Evolutionary conservation across 1,284 basidiomycete genomes (phyloP).

Genomic region (Taiwanofungus camphoratus): DNA sequence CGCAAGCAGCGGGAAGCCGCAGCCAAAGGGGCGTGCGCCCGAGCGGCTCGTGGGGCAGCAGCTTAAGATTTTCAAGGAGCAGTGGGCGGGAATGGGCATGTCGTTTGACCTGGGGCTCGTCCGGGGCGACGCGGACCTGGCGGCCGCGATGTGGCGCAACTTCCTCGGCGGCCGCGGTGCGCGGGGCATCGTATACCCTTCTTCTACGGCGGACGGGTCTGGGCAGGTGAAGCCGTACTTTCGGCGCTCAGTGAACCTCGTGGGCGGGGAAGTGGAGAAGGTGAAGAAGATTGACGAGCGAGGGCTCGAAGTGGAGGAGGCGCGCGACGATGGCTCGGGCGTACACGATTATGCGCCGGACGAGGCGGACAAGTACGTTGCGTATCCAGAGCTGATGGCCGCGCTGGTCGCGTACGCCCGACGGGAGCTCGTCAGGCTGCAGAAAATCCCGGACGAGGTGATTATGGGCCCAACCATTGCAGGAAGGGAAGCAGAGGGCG

Average conservation of each 20-base stretch:
- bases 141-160: constrained; percentile 89
- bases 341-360: constrained; percentile 62
- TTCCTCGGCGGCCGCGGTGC: constrained; percentile 78
- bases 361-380: constrained; percentile 61
- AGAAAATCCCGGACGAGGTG: constrained; percentile 64
- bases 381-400: constrained; percentile 75
- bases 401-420: constrained; percentile 74
- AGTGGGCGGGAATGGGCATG: constrained; percentile 84
- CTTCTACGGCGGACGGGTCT: constrained; percentile 28
- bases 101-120: constrained; percentile 80
- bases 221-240: constrained; percentile 28
- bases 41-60: constrained; percentile 82
- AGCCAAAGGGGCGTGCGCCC: constrained; percentile 51
- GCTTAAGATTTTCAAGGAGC: constrained; percentile 90
- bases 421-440: constrained; percentile 71
- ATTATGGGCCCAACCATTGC: constrained; percentile 38
- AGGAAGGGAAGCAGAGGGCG: constrained; percentile 24
- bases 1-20: constrained; percentile 34
- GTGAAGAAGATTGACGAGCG: constrained; percentile 45
- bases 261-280: constrained; percentile 55
- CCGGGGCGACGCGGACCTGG: constrained; percentile 74
- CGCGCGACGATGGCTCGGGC: constrained; percentile 62
- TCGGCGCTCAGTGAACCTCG: constrained; percentile 60
- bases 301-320: constrained; percentile 48
- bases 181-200: constrained; percentile 62